A percentile compares a stretch with the other conserved stretches of the same genome.
phyloP scores from a whole-genome alignment of 2,329 filamentous ascomycete genomes.

The Venturia carpophila region DNA sequence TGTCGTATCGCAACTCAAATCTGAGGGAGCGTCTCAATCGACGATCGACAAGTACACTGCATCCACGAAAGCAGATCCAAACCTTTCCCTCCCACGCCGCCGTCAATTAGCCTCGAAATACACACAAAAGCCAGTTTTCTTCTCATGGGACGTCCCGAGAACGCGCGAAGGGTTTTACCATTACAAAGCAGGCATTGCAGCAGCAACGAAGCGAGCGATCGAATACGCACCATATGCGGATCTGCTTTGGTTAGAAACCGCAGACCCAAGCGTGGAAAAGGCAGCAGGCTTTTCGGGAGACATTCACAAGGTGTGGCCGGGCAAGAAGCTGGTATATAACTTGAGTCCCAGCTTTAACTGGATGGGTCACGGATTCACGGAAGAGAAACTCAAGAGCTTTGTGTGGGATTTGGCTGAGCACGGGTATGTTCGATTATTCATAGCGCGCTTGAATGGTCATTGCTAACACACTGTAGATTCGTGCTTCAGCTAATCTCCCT shows the following conservation, averaged over 20 bases:
- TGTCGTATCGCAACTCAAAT: constrained; percentile 63
- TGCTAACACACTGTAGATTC: constrained; percentile 37
- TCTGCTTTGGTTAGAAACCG: constrained; percentile 95
- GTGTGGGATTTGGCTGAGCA: constrained; percentile 94
- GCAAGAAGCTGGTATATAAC: constrained; percentile 93
- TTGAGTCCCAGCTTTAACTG: constrained; percentile 96
- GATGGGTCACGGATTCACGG: constrained; percentile 88
- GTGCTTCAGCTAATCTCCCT: constrained; percentile 58
- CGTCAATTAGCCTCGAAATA: constrained; percentile 62
- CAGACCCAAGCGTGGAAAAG: constrained; percentile 73
- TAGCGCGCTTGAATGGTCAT: not conserved
- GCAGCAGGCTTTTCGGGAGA: constrained; percentile 66
- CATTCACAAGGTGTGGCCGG: constrained; percentile 61
- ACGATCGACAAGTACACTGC: constrained; percentile 60
- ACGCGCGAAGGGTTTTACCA: constrained; percentile 94
- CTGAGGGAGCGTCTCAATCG: constrained; percentile 55
- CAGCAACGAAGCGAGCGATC: constrained; percentile 87
- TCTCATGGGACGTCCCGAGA: constrained; percentile 85
- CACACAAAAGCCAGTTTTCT: constrained; percentile 62
- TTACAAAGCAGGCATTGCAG: constrained; percentile 72
- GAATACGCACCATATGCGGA: constrained; percentile 90
- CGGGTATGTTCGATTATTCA: constrained; percentile 52
- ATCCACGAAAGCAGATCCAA: constrained; percentile 54
- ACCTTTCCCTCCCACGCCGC: constrained; percentile 71
- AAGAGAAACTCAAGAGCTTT: constrained; percentile 76